Base-by-base conservation (phyloP, 1,139 yeast genomes). In the Suhomyces ambrosiae region DNA sequence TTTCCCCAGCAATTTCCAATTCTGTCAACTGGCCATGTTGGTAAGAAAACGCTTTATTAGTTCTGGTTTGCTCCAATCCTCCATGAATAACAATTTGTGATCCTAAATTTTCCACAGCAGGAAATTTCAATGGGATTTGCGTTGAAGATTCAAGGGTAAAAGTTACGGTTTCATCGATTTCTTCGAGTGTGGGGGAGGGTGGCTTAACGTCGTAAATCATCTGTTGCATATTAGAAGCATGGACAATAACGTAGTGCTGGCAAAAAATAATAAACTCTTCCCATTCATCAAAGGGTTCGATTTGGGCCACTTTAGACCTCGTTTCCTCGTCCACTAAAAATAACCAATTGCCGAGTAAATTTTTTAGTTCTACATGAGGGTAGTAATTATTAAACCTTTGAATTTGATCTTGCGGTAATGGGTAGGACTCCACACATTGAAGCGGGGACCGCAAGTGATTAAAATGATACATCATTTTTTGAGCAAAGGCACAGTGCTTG, bases 281-380 rank as follows among this genome's bases (percentile, higher is more conserved):
- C 80, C 86, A 76, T 59, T 86, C 95, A 54, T 86, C 95, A 58
- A 86, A 86, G 7, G 76, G 76, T 55, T 86, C 95, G 18, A 82
- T 71, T 2, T 56, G 39, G 10, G 68, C 69, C 12, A 86, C 74
- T 34, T 61, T 58, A 0, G 45, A 29, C 49, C 75, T 79, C n/a
- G 65, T 56, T 0, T 63, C 66, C 2, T 50, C 49, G 7, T 70
- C 57, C 4, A 80, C 64, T 40, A 65, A 65, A 30, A 51, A 58
- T 21, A 53, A 54, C 86, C 95, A 88, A 61, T 68, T 80, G 44
- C 68, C 75, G 52, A 66, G 69, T 47, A 86, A 61, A 50, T 84
- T 79, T 21, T 70, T 63, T 1, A 81, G 75, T 42, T 78, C 80
- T 1, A 76, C 80, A 11, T 55, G 38, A 0, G 63, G 52, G 61